These are phyloP conservation scores for Zygnema circumcarinatum DNA, from an alignment of 139 green algal genomes.

Conservation along the genomic window DNA sequence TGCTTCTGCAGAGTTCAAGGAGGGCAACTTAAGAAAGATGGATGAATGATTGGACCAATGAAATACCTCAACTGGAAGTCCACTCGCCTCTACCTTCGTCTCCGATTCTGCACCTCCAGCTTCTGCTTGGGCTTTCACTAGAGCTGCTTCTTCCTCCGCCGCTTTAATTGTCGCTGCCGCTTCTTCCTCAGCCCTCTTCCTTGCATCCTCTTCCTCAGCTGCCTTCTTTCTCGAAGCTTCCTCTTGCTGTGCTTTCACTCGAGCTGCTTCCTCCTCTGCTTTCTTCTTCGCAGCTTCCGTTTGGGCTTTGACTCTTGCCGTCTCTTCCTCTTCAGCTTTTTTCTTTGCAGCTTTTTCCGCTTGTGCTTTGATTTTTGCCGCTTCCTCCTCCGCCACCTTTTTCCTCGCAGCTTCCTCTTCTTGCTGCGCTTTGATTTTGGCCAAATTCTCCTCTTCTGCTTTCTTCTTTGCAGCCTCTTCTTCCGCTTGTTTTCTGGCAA, in stretches of 20 bases:
- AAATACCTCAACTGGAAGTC: not conserved
- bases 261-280: not conserved
- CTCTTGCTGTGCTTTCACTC: not conserved
- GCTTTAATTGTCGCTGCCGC: not conserved
- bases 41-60: too few species aligned
- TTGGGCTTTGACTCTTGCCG: not conserved
- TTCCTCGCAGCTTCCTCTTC: not conserved
- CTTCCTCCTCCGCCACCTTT: not conserved
- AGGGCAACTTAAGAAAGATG: too few species aligned
- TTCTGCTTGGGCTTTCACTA: not conserved
- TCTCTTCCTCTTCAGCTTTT: not conserved
- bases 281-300: not conserved
- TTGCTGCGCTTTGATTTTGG: not conserved
- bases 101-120: too few species aligned
- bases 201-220: not conserved
- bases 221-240: not conserved
- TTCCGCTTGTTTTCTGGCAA: not conserved
- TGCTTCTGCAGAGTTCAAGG: too few species aligned
- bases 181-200: not conserved
- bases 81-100: too few species aligned
- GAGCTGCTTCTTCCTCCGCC: not conserved
- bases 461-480: not conserved
- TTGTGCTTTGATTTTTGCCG: not conserved
- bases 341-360: not conserved
- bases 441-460: not conserved